Evolutionary conservation across 345 rosid species (phyloP).

Genomic region (Salix brachista): DNA sequence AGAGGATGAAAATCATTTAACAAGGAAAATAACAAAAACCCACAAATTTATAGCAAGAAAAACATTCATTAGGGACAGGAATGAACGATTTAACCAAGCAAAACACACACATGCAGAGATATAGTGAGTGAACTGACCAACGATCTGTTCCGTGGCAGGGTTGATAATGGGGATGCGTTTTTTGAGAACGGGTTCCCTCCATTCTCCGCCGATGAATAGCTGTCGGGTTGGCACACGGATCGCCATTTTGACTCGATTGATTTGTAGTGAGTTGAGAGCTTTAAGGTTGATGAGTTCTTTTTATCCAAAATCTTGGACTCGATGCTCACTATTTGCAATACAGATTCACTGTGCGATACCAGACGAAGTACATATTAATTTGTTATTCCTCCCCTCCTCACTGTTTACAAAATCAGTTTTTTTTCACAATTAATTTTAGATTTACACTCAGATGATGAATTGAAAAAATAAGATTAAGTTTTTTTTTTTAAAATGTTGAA

Average conservation of each 20-base stretch:
- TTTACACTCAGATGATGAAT: too few relatives aligned
- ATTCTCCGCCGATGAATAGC: conserved; percentile 79
- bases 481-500: too few relatives aligned
- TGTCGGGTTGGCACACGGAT: conserved; percentile 52
- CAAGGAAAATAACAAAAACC: background rate
- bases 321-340: too few relatives aligned
- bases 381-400: too few relatives aligned
- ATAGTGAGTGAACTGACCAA: conserved; percentile 39
- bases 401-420: too few relatives aligned
- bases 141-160: conserved; percentile 72
- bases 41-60: background rate
- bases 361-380: too few relatives aligned
- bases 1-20: background rate
- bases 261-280: background rate
- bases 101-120: background rate
- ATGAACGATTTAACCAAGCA: background rate
- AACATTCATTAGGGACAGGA: background rate
- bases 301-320: too few relatives aligned
- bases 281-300: too few relatives aligned
- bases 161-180: conserved; percentile 67
- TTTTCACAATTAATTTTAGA: too few relatives aligned
- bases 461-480: too few relatives aligned
- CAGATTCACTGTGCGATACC: too few relatives aligned
- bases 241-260: conserved; percentile 37
- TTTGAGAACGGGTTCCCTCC: conserved; percentile 68